Base-by-base conservation (phyloP, 2,329 filamentous ascomycete species). In the Aureobasidium vineae region DNA sequence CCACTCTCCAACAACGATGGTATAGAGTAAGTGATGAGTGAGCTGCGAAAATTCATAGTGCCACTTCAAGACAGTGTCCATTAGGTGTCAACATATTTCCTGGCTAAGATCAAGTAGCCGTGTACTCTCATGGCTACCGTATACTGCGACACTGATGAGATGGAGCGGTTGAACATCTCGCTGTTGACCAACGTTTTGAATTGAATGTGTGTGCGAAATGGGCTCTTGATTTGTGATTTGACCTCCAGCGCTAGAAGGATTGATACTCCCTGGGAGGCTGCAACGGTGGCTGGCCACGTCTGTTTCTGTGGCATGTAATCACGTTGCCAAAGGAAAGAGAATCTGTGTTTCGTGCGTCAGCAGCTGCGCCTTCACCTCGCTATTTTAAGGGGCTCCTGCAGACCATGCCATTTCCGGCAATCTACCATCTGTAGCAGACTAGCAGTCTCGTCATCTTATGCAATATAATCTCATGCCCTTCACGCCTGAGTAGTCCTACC, bases 361-460 rank as follows among this genome's bases (percentile, higher is more conserved):
- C 36, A 52, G 45, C 59, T 63, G 59, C 59, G 41, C 41, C 59
- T 52, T 23, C 21, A 31, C 8, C 57, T 63, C 4, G 16, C 59
- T 63, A 63, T 21, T 49, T 21, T 21, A 5, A 19, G 59, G n/a
- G 33, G 26, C 36, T 45, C 16, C 33, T 38, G 41, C 33, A 49
- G 43, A 61, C 23, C 45, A 50, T 49, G 57, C 31, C 28, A 49
- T 50, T 31, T 41, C 36, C 43, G 33, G 21, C 1, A 31, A 49
- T 26, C 23, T 56, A 26, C 40, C 40, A 45, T 57, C 8, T 45
- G 40, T 38, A 45, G 23, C 56, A 59, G 53, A 19, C 49, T 52
- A 33, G 49, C 26, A 36, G 11, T 31, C 21, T 63, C 13, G 45
- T 52, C n/a, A 23, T 52, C 33, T 26, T 23, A 63, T 52, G 21